These are phyloP conservation scores for Silene noctiflora DNA, from an alignment of 179 eudicot genomes.

Conservation along the genomic window DNA sequence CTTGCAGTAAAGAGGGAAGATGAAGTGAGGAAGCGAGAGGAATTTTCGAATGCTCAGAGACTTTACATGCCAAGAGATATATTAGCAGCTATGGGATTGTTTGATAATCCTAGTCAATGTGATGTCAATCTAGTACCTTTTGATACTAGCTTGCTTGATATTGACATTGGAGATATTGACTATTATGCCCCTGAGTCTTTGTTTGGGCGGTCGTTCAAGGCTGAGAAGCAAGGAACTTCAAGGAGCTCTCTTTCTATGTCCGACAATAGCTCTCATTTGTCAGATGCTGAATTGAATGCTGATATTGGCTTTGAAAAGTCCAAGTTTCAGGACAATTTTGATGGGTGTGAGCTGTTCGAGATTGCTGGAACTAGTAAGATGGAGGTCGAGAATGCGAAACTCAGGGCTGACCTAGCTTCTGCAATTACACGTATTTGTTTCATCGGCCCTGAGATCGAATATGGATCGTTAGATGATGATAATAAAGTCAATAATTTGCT, in stretches of 20 bases:
- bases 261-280: slow-evolving; percentile 41
- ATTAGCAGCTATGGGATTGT: slow-evolving; percentile 82
- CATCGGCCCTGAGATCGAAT: slow-evolving; percentile 55
- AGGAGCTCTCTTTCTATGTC: slow-evolving; percentile 59
- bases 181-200: slow-evolving; percentile 84
- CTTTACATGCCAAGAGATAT: slow-evolving; percentile 78
- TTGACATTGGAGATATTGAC: slow-evolving; percentile 75
- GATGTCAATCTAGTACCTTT: slow-evolving; percentile 86
- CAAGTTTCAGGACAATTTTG: slow-evolving; percentile 46
- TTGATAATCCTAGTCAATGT: slow-evolving; percentile 88
- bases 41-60: slow-evolving; percentile 66
- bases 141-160: slow-evolving; percentile 79
- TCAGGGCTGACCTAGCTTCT: slow-evolving; percentile 96
- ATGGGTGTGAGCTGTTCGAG: slow-evolving; percentile 63
- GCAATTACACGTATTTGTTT: slow-evolving; percentile 78
- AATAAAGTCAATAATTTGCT: slow-evolving; percentile 50
- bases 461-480: slow-evolving; percentile 46
- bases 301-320: slow-evolving; percentile 34
- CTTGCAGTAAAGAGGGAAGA: slow-evolving; percentile 86
- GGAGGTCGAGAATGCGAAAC: slow-evolving; percentile 94
- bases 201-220: slow-evolving; percentile 50
- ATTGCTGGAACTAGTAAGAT: slow-evolving; percentile 91
- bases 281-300: slow-evolving; percentile 48
- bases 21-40: slow-evolving; percentile 88
- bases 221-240: slow-evolving; percentile 50